Percentiles rank a stretch among this genome's conserved stretches.
Evolutionary conservation across 2,329 filamentous ascomycete genomes (phyloP).

Genomic region (Colletotrichum costaricense): DNA sequence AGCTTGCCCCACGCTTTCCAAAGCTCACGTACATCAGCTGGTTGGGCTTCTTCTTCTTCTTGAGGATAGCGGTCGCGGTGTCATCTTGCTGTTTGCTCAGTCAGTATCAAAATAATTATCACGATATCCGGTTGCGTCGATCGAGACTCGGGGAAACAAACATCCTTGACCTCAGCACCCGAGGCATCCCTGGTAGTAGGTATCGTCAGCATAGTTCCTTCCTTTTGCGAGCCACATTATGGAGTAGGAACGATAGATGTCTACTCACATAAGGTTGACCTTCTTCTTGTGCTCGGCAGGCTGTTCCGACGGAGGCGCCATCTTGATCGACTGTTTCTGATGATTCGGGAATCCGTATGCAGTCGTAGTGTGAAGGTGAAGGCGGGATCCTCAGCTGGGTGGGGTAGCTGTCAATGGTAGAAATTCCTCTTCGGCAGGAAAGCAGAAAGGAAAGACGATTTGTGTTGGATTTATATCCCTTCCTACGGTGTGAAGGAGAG

Average conservation of each 20-base stretch:
- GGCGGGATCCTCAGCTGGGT: slow-evolving; percentile 32
- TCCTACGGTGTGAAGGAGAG: slow-evolving; percentile 9
- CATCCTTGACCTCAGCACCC: slow-evolving; percentile 86
- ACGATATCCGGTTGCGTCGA: slow-evolving; percentile 16
- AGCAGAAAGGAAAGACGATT: slow-evolving; percentile 12
- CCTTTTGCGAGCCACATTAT: slow-evolving; percentile 6
- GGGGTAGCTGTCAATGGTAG: slow-evolving; percentile 21
- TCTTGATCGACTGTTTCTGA: slow-evolving; percentile 57
- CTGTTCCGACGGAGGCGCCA: slow-evolving; percentile 73
- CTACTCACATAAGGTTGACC: slow-evolving; percentile 82
- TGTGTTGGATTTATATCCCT: slow-evolving; percentile 14
- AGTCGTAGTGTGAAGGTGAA: slow-evolving; percentile 13
- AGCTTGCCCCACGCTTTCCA: slow-evolving; percentile 6
- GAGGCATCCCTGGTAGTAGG: slow-evolving; percentile 78
- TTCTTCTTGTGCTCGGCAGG: slow-evolving; percentile 76
- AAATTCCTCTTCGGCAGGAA: not conserved
- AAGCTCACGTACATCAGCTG: slow-evolving; percentile 83
- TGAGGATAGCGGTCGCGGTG: slow-evolving; percentile 94
- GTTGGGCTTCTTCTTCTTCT: slow-evolving; percentile 99
- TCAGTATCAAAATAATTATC: slow-evolving; percentile 45
- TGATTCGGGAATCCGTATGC: slow-evolving; percentile 22
- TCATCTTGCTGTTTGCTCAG: slow-evolving; percentile 77
- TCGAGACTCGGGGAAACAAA: slow-evolving; percentile 57
- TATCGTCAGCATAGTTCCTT: slow-evolving; percentile 48
- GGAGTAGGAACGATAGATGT: not conserved